Conservation (phyloP, 331 rosid species). For the Quercus tomentella region DNA sequence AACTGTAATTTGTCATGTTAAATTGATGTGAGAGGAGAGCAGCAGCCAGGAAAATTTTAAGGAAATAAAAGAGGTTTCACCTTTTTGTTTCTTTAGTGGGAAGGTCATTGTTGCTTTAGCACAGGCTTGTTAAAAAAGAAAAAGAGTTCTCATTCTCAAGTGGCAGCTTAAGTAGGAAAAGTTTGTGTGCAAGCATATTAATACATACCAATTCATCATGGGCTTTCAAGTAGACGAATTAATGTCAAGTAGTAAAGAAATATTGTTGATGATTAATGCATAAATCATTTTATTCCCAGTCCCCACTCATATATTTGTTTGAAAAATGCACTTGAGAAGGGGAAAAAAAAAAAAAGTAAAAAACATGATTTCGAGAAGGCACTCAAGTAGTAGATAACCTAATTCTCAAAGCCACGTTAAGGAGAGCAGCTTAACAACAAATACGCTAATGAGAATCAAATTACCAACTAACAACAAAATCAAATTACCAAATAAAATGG, state of each 20-base stretch:
- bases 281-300: slow-evolving; percentile 10
- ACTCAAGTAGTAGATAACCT: slow-evolving; percentile 21
- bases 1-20: neutral
- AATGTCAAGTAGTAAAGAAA: neutral
- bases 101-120: neutral
- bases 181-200: neutral
- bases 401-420: slow-evolving; percentile 23
- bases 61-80: neutral
- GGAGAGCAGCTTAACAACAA: neutral
- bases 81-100: neutral
- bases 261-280: neutral
- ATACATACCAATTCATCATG: neutral
- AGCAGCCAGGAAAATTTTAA: neutral
- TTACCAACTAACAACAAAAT: slow-evolving; percentile 1
- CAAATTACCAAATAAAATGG: neutral
- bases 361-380: slow-evolving; percentile 5
- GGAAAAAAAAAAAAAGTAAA: neutral
- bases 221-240: slow-evolving; percentile 1
- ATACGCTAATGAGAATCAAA: neutral
- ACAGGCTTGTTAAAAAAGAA: neutral
- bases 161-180: neutral
- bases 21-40: neutral
- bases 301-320: slow-evolving; percentile 15
- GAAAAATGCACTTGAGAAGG: slow-evolving; percentile 33
- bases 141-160: neutral